Evolutionary conservation across 352 stramenopile genomes (phyloP), one percentile per base, ranked within the genome.

Genomic region (Globisporangium perplexum): DNA sequence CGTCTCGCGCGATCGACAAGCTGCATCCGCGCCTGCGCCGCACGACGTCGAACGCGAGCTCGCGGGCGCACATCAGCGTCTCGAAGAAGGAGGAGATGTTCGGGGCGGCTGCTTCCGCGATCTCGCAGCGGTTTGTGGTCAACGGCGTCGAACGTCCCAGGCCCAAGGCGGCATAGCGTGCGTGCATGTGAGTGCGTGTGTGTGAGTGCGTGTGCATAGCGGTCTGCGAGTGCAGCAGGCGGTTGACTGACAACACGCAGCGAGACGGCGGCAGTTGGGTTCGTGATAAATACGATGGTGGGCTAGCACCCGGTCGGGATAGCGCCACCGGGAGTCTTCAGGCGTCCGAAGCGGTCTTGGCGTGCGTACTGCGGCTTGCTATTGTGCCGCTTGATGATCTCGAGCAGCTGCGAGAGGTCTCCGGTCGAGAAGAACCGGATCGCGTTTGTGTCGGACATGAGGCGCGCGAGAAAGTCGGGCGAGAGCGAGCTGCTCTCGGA

Each of bases 41-140:
- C n/a, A 70, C 73, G 8, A 63, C 69, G 22, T 89, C 78, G 28
- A 89, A 85, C 33, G 72, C 76, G 38, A 77, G 74, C 24, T 60
- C 69, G 26, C 77, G 83, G 17, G 69, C 77, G 7, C 78, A 89
- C 46, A 72, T 83, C 10, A 85, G 74, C 50, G 80, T 93, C 11
- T 89, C 75, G 28, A 91, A 90, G 67, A 91, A 91, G 57, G 83
- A 93, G 26, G 78, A 90, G 43, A 86, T 86, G 62, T 91, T 93
- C 51, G 83, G 83, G 22, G 83, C 83, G 1, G 83, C 83, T 8
- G 83, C 81, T 0, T 89, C 83, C 0, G 80, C 76, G 42, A 85
- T 93, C 56, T 93, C 83, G 7, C 68, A 90, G 60, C 66, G 83
- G 1, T 90, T 91, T 54, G 79, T 84, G 0, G 74, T 82, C 7